A percentile compares a stretch with the other conserved stretches of the same genome.
phyloP scores from a whole-genome alignment of 768 basidiomycete genomes.

The Phylloporus sp. region DNA sequence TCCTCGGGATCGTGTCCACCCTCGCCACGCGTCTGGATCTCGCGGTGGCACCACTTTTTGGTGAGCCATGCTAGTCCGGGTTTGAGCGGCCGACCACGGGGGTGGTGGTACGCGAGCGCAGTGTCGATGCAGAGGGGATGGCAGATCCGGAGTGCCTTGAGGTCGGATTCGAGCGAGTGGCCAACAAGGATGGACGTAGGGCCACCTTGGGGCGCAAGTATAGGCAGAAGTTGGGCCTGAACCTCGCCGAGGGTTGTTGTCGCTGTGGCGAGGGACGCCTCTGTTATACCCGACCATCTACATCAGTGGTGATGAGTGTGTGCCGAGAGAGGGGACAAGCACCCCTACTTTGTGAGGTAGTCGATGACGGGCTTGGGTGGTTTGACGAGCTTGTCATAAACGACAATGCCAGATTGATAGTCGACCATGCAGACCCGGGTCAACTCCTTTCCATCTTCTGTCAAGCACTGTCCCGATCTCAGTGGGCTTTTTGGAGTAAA shows the following conservation, averaged over 20 bases:
- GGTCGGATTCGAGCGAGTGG: slow-evolving; percentile 93
- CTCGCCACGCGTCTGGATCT: slow-evolving; percentile 82
- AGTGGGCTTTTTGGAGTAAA: not conserved
- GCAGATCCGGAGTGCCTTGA: slow-evolving; percentile 80
- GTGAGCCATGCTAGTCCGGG: slow-evolving; percentile 97
- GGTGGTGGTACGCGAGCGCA: slow-evolving; percentile 85
- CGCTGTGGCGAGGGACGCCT: slow-evolving; percentile 58
- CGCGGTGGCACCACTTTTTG: slow-evolving; percentile 85
- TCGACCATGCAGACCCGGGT: slow-evolving; percentile 85
- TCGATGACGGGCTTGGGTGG: slow-evolving; percentile 81
- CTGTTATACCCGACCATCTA: slow-evolving; percentile 94
- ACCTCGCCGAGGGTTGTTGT: slow-evolving; percentile 80
- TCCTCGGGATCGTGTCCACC: slow-evolving; percentile 94
- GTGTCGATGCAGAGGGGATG: slow-evolving; percentile 92
- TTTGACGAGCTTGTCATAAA: slow-evolving; percentile 90
- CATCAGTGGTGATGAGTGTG: not conserved
- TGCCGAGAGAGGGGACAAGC: not conserved
- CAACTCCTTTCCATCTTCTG: slow-evolving; percentile 86
- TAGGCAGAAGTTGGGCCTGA: slow-evolving; percentile 61
- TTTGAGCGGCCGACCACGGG: slow-evolving; percentile 89
- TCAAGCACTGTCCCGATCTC: slow-evolving; percentile 60
- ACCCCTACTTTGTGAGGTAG: slow-evolving; percentile 80
- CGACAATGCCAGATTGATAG: slow-evolving; percentile 59
- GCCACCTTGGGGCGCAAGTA: slow-evolving; percentile 50
- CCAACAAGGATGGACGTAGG: slow-evolving; percentile 82